Evolutionary conservation across 352 stramenopile species (phyloP).

Genomic region (Globisporangium cederbergense): DNA sequence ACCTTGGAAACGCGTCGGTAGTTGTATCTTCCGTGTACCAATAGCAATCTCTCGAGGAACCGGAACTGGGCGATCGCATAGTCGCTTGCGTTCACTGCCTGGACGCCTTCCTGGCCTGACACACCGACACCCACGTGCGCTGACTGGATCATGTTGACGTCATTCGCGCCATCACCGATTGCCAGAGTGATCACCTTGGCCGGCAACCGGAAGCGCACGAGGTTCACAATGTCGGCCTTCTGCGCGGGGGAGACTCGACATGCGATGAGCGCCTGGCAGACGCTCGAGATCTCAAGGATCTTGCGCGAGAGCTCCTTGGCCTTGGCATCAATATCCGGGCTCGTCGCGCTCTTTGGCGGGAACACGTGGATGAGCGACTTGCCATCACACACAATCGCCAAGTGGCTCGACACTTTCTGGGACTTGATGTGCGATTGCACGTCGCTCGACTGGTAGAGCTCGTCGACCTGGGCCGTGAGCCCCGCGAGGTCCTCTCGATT

Average conservation of each 20-base stretch:
- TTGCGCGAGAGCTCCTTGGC: conserved; percentile 51
- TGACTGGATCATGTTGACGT: conserved; percentile 95
- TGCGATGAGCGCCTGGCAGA: conserved; percentile 70
- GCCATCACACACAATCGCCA: conserved; percentile 65
- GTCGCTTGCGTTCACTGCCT: conserved; percentile 91
- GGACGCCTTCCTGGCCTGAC: conserved; percentile 86
- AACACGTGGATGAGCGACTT: conserved; percentile 76
- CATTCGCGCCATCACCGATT: conserved; percentile 94
- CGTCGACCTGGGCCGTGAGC: conserved; percentile 49
- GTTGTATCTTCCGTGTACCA: conserved; percentile 97
- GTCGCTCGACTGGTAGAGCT: conserved; percentile 36
- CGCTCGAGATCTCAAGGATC: conserved; percentile 50
- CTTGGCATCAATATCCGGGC: conserved; percentile 25
- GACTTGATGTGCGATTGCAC: conserved; percentile 44
- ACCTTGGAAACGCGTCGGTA: conserved; percentile 94
- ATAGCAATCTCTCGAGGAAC: conserved; percentile 91
- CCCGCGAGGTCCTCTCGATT: conserved; percentile 45
- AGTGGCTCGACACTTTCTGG: conserved; percentile 40
- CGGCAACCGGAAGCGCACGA: conserved; percentile 53
- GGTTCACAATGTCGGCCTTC: conserved; percentile 77
- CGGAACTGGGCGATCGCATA: conserved; percentile 93
- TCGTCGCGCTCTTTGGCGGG: conserved; percentile 40
- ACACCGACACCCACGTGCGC: conserved; percentile 94
- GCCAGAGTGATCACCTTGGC: conserved; percentile 81
- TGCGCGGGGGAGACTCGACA: conserved; percentile 82